phyloP scores from a whole-genome alignment of 768 basidiomycete genomes.

The Tulasnella sp. region DNA sequence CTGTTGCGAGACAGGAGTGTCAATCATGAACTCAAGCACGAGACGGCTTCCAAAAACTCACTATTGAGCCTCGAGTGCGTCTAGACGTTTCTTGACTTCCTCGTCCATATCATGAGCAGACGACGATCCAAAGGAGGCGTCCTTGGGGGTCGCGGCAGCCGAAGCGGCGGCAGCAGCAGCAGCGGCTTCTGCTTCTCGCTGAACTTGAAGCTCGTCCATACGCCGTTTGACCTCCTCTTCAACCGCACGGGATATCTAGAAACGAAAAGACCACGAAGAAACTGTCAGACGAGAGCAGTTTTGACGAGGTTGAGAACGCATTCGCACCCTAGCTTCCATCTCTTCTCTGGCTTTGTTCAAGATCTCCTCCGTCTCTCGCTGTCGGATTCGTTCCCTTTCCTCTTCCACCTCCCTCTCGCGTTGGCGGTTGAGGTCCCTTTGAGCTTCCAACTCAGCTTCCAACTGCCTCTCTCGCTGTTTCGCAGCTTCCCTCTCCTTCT shows the following conservation, averaged over 20 bases:
- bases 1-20: constrained; percentile 36
- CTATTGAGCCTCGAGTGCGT: constrained; percentile 71
- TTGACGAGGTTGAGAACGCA: constrained; percentile 18
- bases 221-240: constrained; percentile 69
- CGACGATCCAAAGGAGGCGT: constrained; percentile 60
- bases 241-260: constrained; percentile 66
- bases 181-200: constrained; percentile 19
- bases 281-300: constrained; percentile 17
- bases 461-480: constrained; percentile 14
- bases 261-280: neutral
- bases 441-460: constrained; percentile 1
- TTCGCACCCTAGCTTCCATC: constrained; percentile 64
- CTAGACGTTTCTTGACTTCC: constrained; percentile 58
- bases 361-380: constrained; percentile 32
- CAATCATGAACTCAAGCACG: neutral
- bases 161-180: constrained; percentile 29
- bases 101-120: constrained; percentile 64
- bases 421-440: constrained; percentile 21
- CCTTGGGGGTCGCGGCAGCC: constrained; percentile 40
- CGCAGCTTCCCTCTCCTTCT: constrained; percentile 7
- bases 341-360: constrained; percentile 56
- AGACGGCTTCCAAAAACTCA: constrained; percentile 40
- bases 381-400: constrained; percentile 8
- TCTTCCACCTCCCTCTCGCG: constrained; percentile 19
- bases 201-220: constrained; percentile 43